Conservation (phyloP, 2,329 filamentous ascomycete genomes). For the Ramularia collo-cygni region DNA sequence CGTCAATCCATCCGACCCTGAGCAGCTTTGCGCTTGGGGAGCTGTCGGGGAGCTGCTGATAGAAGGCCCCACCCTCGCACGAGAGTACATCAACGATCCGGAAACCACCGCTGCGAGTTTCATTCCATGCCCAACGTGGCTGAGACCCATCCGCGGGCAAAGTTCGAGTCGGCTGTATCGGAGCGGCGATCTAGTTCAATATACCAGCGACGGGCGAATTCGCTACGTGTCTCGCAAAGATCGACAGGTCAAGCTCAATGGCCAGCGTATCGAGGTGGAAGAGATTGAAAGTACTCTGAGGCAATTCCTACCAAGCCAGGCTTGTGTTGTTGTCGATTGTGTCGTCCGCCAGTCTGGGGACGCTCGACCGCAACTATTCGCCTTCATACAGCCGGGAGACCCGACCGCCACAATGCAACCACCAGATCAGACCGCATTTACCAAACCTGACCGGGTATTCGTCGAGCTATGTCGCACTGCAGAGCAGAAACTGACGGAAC, state of each 20-base stretch:
- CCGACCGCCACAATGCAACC: not conserved
- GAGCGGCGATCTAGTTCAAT: conserved; percentile 23
- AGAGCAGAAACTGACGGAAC: not conserved
- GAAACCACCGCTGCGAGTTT: conserved; percentile 28
- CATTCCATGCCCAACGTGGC: conserved; percentile 21
- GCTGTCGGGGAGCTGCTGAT: conserved; percentile 42
- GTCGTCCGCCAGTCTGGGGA: too few species aligned
- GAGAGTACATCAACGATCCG: conserved; percentile 34
- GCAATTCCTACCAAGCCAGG: not conserved
- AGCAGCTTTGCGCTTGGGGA: conserved; percentile 35
- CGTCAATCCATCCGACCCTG: conserved; percentile 11
- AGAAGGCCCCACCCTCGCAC: conserved; percentile 39
- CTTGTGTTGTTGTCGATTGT: too few species aligned
- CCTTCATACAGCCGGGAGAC: not conserved
- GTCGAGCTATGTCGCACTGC: not conserved
- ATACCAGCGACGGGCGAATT: conserved; percentile 17
- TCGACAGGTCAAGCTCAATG: conserved; percentile 18
- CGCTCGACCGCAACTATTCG: not conserved
- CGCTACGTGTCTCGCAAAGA: conserved; percentile 20
- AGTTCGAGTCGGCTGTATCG: conserved; percentile 5
- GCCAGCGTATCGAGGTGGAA: conserved; percentile 18
- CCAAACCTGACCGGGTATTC: not conserved
- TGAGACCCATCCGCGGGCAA: not conserved
- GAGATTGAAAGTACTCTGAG: conserved; percentile 12
- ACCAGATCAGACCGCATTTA: not conserved